Base-by-base conservation (phyloP, 352 stramenopile genomes). In the Globisporangium polare region DNA sequence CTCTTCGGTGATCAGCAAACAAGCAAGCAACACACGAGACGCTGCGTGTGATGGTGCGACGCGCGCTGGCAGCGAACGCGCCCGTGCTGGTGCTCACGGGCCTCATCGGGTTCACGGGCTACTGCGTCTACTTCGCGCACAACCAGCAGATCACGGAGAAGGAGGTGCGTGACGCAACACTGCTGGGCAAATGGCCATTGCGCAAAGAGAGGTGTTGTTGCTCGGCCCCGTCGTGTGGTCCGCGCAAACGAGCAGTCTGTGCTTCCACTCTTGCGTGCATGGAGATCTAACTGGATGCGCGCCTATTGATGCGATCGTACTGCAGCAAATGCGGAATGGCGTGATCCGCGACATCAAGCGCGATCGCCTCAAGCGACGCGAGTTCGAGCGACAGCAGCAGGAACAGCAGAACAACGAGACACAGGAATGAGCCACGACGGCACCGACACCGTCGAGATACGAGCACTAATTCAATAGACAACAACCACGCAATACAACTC, bases 331-430 rank as follows among this genome's bases (percentile, higher is more conserved):
- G 83, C 78, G 81, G 26, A 78, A 81, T 20, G 83, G 83, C 5
- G 83, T 93, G 49, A 89, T 91, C 54, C 86, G 86, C 58, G 83
- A 93, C 67, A 93, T 93, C 60, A 86, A 81, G 61, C 79, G 83
- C 20, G 81, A 90, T 54, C 80, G 83, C 12, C 54, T 83, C 46
- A 84, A 79, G 65, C 75, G 66, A 49, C 71, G 68, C 17, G 72
- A 82, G 59, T 70, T 83, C 9, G 57, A 76, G 68, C 64, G 81
- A 24, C 64, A 77, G 42, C 55, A 73, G n/a, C 62, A 69, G 47
- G 18, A 77, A 20, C 61, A 79, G 26, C 55, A 69, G 10, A 63
- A 63, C 58, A 47, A 74, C 5, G 15, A 22, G 46, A 22, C 39
- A 20, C 39, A 45, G 18, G 17, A 42, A 8, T 17, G 22, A 20